A percentile compares a stretch with the other conserved stretches of the same genome.
phyloP scores from a whole-genome alignment of 441 rosid genomes.

The Macaranga tanarius region DNA sequence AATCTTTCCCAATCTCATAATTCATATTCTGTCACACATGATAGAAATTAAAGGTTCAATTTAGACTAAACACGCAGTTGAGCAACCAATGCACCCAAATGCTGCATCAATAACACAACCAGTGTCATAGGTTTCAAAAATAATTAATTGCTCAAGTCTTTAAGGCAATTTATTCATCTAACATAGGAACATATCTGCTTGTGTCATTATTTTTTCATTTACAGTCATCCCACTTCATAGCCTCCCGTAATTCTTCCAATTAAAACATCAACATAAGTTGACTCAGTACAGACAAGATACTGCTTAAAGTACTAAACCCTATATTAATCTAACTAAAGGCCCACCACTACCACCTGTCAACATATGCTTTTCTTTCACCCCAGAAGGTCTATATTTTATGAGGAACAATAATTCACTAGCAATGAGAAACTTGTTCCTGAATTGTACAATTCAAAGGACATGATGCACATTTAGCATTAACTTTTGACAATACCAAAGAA shows the following conservation, averaged over 20 bases:
- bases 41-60: not conserved
- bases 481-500: not conserved
- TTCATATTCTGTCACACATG: too few relatives aligned
- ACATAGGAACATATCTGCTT: not conserved
- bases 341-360: not conserved
- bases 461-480: not conserved
- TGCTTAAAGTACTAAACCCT: not conserved
- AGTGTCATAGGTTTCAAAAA: not conserved
- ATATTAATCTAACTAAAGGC: not conserved
- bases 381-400: not conserved
- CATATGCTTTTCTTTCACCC: not conserved
- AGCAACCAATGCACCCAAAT: not conserved
- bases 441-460: not conserved
- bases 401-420: not conserved
- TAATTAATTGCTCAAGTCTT: not conserved
- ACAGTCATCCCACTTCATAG: not conserved
- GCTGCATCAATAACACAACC: slow-evolving; percentile 2
- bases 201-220: not conserved
- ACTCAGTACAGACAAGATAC: not conserved
- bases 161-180: not conserved
- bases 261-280: not conserved
- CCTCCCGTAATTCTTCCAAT: not conserved
- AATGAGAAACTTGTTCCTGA: not conserved
- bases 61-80: not conserved
- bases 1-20: too few relatives aligned